Conservation (phyloP, 2,329 filamentous ascomycete genomes). For the Fonsecaea pugnacius region DNA sequence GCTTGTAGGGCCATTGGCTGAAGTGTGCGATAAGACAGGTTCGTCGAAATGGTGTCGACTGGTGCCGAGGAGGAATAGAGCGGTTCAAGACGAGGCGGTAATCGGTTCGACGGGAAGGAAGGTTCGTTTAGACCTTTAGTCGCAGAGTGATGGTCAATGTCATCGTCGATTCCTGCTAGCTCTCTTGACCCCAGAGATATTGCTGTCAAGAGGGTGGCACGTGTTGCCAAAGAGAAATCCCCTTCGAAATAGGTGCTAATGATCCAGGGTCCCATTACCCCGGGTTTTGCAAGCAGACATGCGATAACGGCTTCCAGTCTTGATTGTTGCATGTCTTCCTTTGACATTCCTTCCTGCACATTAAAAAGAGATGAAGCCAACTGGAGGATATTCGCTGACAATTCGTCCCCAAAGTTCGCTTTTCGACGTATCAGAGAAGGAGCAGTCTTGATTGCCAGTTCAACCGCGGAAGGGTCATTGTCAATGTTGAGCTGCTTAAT, state of each 20-base stretch:
- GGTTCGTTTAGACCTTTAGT: conserved; percentile 41
- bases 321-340: conserved; percentile 73
- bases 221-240: conserved; percentile 85
- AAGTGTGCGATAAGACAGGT: conserved; percentile 73
- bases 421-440: conserved; percentile 84
- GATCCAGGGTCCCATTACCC: conserved; percentile 81
- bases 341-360: conserved; percentile 81
- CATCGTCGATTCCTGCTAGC: conserved; percentile 73
- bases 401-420: conserved; percentile 82
- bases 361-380: conserved; percentile 76
- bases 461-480: conserved; percentile 83
- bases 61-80: conserved; percentile 62
- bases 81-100: conserved; percentile 74
- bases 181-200: conserved; percentile 83
- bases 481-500: conserved; percentile 63
- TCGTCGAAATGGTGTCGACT: conserved; percentile 71
- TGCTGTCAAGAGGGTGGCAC: conserved; percentile 78
- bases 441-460: conserved; percentile 76
- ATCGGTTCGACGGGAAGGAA: conserved; percentile 77
- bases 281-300: conserved; percentile 74
- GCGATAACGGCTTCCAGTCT: conserved; percentile 81
- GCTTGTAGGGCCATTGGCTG: conserved; percentile 80
- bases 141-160: conserved; percentile 47
- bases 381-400: conserved; percentile 80
- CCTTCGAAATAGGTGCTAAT: conserved; percentile 85